Conservation (phyloP, 768 basidiomycete genomes). For the Postia placenta region DNA sequence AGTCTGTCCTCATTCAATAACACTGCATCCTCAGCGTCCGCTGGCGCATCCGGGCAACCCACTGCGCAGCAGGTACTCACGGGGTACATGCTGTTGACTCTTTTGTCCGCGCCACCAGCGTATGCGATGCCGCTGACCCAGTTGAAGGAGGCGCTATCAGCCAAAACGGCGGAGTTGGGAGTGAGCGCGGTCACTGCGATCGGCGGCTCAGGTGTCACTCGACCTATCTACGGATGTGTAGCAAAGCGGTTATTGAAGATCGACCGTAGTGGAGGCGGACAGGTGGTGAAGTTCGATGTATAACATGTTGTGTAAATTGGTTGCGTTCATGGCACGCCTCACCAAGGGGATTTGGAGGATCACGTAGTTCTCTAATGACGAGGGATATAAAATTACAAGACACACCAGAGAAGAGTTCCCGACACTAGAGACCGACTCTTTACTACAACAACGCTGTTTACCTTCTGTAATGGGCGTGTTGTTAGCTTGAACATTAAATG, state of each 20-base stretch:
- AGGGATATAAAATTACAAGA: too few species aligned
- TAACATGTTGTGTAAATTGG: slow-evolving; percentile 19
- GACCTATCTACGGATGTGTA: slow-evolving; percentile 72
- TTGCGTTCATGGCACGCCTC: too few species aligned
- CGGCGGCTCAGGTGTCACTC: slow-evolving; percentile 43
- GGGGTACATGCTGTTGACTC: slow-evolving; percentile 55
- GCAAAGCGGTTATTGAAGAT: slow-evolving; percentile 75
- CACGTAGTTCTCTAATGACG: too few species aligned
- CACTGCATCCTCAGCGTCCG: slow-evolving; percentile 24
- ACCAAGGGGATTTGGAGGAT: too few species aligned
- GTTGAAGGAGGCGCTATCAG: slow-evolving; percentile 51
- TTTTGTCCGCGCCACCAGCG: slow-evolving; percentile 47
- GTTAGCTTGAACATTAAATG: too few species aligned
- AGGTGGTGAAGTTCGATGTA: slow-evolving; percentile 67
- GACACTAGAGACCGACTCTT: background rate
- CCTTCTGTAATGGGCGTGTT: too few species aligned
- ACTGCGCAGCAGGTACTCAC: slow-evolving; percentile 68
- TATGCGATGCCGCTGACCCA: slow-evolving; percentile 56
- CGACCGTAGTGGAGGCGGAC: slow-evolving; percentile 69
- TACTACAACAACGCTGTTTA: too few species aligned
- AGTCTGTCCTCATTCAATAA: slow-evolving; percentile 41
- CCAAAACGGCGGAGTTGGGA: slow-evolving; percentile 33
- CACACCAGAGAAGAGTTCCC: background rate
- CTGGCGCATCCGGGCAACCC: slow-evolving; percentile 26
- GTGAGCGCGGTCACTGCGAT: slow-evolving; percentile 16